Base-by-base conservation (phyloP, 2,329 filamentous ascomycete species). In the Penicillium palitans region DNA sequence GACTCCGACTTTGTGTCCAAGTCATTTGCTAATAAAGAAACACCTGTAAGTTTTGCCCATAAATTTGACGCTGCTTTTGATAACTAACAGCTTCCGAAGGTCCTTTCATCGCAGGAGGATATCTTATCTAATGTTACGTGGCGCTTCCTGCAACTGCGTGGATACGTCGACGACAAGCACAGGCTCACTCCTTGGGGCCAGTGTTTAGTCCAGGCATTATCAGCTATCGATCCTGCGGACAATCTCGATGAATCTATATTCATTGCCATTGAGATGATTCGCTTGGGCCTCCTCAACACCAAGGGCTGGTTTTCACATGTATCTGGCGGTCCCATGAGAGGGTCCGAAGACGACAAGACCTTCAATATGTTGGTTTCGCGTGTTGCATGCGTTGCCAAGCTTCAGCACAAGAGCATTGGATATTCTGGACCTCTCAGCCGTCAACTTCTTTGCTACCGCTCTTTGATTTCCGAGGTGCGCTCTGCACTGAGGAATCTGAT, bases 381-480 rank as follows among this genome's bases (percentile, higher is more conserved):
- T 40, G 89, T 93, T 61, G 90, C 93, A 15, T 92, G 90, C 53
- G 81, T 98, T 58, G 84, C 92, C 52, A 91, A 90, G 70, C 81
- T 98, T 61, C 86, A 87, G 33, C 95, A 99, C 73, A 85, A 90
- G 66, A 83, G 84, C 4, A 93, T 93, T 66, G 95, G 95, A 31
- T 99, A 97, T 76, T 97, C 93, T 2, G 95, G 95, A 0, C 93
- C 95, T 1, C 83, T 99, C 1, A 96, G 92, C 80, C 89, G 95
- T 74, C 92, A 93, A 65, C 82, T 97, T 52, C 82, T 99, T 42
- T 88, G 87, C 27, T 99, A 93, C 79, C 90, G 91, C 60, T 93
- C 91, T 1, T 82, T 98, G 58, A 87, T 91, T 41, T 88, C 88
- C 2, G 86, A 90, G 41, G 87, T 97, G 25, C 89, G 93, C 40